Percentiles rank a stretch among this genome's conserved stretches.
These are phyloP conservation scores for Diutina rugosa DNA, from an alignment of 1,139 yeast genomes.

Conservation along the genomic window DNA sequence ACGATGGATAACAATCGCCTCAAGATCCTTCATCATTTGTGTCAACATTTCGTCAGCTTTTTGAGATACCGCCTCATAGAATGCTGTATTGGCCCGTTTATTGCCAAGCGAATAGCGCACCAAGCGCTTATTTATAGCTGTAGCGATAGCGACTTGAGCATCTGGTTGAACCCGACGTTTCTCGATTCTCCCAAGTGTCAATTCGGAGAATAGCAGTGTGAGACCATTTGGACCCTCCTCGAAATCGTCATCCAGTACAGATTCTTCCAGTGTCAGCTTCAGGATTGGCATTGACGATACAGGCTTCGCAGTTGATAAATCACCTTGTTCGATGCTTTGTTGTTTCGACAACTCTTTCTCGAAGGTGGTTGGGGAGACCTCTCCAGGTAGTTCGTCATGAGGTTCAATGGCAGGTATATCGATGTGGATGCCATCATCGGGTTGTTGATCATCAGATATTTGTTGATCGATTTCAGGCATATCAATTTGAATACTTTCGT, in stretches of 20 bases:
- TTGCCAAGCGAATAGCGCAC: not conserved
- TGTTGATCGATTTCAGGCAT: not conserved
- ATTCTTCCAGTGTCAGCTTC: not conserved
- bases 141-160: not conserved
- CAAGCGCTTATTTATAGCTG: not conserved
- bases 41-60: not conserved
- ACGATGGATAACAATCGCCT: not conserved
- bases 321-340: not conserved
- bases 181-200: not conserved
- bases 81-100: not conserved
- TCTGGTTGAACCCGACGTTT: not conserved
- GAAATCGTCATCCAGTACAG: not conserved
- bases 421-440: too few species aligned
- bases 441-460: not conserved
- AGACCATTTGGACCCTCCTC: not conserved
- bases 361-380: not conserved
- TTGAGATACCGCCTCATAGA: not conserved
- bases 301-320: not conserved
- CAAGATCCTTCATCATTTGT: not conserved
- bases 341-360: not conserved
- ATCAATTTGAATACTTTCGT: not conserved
- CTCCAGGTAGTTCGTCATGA: not conserved
- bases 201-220: not conserved
- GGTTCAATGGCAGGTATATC: not conserved
- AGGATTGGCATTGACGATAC: not conserved